These are phyloP conservation scores for Trypanosoma congolense DNA, from an alignment of 208 protist species.

Conservation along the genomic window DNA sequence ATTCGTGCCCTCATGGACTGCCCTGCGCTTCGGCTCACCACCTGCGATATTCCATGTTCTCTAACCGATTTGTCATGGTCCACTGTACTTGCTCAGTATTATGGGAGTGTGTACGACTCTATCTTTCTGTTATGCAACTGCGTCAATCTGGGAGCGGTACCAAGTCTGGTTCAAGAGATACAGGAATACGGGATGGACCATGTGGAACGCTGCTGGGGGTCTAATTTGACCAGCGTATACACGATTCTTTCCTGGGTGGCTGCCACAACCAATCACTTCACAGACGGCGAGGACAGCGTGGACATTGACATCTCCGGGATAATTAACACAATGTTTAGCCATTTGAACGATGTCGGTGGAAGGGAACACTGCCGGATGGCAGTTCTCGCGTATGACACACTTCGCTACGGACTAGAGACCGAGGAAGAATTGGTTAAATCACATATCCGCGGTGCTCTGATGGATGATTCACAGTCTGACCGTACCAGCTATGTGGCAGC, in stretches of 20 bases:
- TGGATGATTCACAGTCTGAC: slow-evolving; percentile 52
- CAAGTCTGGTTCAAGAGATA: slow-evolving; percentile 25
- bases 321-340: slow-evolving; percentile 50
- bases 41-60: slow-evolving; percentile 22
- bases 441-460: slow-evolving; percentile 16
- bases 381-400: slow-evolving; percentile 50
- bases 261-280: neutral
- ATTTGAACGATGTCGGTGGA: slow-evolving; percentile 63
- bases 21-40: slow-evolving; percentile 12
- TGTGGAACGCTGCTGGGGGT: slow-evolving; percentile 69
- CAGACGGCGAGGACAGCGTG: neutral
- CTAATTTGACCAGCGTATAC: slow-evolving; percentile 64
- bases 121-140: slow-evolving; percentile 33
- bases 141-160: slow-evolving; percentile 10
- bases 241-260: slow-evolving; percentile 65
- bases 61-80: slow-evolving; percentile 47
- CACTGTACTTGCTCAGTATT: slow-evolving; percentile 49
- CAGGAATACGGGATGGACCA: slow-evolving; percentile 55
- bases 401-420: slow-evolving; percentile 35
- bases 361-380: slow-evolving; percentile 47
- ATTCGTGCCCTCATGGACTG: slow-evolving; percentile 24
- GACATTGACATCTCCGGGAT: slow-evolving; percentile 33
- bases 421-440: slow-evolving; percentile 38
- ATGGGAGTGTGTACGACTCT: slow-evolving; percentile 50
- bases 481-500: slow-evolving; percentile 60